phyloP scores from a whole-genome alignment of 495 filamentous ascomycete genomes.

The Bacidia rubella region DNA sequence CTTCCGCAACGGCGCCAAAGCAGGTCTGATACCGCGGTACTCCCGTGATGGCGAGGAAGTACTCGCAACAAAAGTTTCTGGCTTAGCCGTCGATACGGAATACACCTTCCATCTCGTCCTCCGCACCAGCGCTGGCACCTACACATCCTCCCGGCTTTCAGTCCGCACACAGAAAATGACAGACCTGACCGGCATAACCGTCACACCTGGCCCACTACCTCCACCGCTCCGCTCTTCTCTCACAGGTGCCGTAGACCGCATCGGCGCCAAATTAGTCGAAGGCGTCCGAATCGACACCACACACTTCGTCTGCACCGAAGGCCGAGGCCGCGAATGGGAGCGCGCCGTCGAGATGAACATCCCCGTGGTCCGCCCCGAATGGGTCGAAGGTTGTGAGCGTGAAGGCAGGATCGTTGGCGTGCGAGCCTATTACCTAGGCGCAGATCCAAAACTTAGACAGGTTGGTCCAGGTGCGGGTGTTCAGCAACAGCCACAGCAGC shows the following conservation, averaged over 20 bases:
- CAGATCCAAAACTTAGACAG: slow-evolving; percentile 53
- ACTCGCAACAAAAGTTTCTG: slow-evolving; percentile 89
- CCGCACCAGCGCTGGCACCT: slow-evolving; percentile 80
- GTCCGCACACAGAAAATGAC: slow-evolving; percentile 98
- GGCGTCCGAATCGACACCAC: slow-evolving; percentile 92
- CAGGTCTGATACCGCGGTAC: slow-evolving; percentile 70
- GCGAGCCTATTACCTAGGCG: slow-evolving; percentile 88
- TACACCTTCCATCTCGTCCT: slow-evolving; percentile 91
- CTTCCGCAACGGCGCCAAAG: slow-evolving; percentile 91
- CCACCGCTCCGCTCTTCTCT: slow-evolving; percentile 61
- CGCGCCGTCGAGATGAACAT: slow-evolving; percentile 97
- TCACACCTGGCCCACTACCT: slow-evolving; percentile 80
- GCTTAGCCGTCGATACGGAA: slow-evolving; percentile 88
- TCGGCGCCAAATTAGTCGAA: slow-evolving; percentile 86
- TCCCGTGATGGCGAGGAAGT: slow-evolving; percentile 49
- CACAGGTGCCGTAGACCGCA: slow-evolving; percentile 60
- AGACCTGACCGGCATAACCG: slow-evolving; percentile 87
- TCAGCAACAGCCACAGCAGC: slow-evolving; percentile 18
- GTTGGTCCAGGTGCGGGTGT: slow-evolving; percentile 32
- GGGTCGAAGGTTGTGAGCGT: slow-evolving; percentile 87
- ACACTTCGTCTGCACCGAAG: slow-evolving; percentile 97
- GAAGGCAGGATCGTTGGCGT: slow-evolving; percentile 91
- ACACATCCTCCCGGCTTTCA: slow-evolving; percentile 64
- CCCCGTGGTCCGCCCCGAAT: slow-evolving; percentile 93
- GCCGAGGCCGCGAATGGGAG: slow-evolving; percentile 80